phyloP scores from a whole-genome alignment of 441 rosid genomes.

The Rhodomyrtus psidioides region DNA sequence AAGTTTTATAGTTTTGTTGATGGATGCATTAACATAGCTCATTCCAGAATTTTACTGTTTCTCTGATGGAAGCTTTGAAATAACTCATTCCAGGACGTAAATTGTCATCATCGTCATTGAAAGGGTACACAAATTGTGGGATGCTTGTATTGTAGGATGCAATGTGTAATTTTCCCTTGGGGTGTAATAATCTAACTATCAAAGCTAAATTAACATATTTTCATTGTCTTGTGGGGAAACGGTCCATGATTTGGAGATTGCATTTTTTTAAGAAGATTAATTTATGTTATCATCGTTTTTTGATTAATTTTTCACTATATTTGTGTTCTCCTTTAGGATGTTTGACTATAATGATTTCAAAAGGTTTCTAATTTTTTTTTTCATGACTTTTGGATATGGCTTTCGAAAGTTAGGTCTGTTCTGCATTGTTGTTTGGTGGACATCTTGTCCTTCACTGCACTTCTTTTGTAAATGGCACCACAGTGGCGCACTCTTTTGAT shows the following conservation, averaged over 20 bases:
- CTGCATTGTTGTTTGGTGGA: neutral
- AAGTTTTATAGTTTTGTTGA: neutral
- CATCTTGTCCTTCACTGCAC: neutral
- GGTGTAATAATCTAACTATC: neutral
- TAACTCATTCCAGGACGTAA: neutral
- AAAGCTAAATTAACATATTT: neutral
- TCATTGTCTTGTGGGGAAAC: neutral
- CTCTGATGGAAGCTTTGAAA: neutral
- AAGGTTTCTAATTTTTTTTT: neutral
- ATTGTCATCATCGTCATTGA: neutral
- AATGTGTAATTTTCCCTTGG: neutral
- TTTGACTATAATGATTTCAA: neutral
- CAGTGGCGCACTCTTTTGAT: neutral
- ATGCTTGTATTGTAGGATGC: neutral
- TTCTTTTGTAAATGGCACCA: neutral
- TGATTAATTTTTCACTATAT: neutral
- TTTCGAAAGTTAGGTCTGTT: neutral
- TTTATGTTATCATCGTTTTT: neutral
- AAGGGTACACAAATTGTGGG: neutral
- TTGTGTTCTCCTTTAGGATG: neutral
- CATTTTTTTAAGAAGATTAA: neutral
- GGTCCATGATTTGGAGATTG: neutral
- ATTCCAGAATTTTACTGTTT: neutral
- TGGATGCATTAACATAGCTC: neutral
- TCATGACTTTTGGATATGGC: neutral